Conservation (phyloP, 202 grass and related monocot species). For the Dendrocalamus latiflorus region DNA sequence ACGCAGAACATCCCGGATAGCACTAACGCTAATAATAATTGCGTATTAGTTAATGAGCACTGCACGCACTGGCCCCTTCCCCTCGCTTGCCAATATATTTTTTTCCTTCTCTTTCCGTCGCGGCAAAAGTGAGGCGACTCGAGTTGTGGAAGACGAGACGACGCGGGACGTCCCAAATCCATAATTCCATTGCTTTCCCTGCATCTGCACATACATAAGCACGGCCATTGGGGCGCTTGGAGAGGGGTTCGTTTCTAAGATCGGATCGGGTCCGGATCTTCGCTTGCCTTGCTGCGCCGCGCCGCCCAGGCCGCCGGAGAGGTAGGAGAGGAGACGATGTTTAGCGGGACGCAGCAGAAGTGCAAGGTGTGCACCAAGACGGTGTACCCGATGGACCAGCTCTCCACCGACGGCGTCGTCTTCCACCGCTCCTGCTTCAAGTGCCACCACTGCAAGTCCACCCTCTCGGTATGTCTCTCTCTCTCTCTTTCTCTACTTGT, state of each 20-base stretch:
- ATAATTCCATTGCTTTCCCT: conserved; percentile 27
- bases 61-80: neutral
- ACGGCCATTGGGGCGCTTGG: conserved; percentile 13
- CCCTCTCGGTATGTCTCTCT: conserved; percentile 53
- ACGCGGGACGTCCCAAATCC: neutral
- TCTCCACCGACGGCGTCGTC: conserved; percentile 62
- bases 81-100: no score
- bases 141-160: conserved; percentile 16
- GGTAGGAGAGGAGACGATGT: conserved; percentile 10
- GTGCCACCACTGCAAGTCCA: conserved; percentile 90
- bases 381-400: conserved; percentile 91
- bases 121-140: conserved; percentile 41
- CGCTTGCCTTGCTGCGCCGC: conserved; percentile 1
- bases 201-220: conserved; percentile 19
- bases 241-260: neutral
- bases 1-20: neutral
- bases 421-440: conserved; percentile 87
- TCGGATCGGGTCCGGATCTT: conserved; percentile 7
- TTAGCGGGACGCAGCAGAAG: conserved; percentile 77
- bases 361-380: conserved; percentile 93
- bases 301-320: neutral
- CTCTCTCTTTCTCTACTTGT: neutral
- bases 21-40: conserved; percentile 28
- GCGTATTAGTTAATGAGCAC: neutral
- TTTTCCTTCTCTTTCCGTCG: conserved; percentile 10